These are phyloP conservation scores for Paramyrothecium roridum DNA, from an alignment of 2,329 filamentous ascomycete genomes.

Conservation along the genomic window DNA sequence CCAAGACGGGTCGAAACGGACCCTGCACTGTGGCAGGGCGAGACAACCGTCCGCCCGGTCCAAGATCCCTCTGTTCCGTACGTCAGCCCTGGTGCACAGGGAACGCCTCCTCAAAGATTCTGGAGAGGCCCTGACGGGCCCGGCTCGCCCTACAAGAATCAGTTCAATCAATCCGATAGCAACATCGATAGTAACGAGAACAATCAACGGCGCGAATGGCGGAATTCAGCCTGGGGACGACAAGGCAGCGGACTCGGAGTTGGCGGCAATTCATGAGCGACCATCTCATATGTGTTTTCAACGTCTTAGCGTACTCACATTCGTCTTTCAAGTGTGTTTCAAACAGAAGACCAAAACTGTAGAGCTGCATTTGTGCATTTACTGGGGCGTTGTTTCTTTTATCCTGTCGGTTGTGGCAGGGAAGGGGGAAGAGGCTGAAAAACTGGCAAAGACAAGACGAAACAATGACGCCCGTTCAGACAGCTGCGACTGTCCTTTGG, in stretches of 20 bases:
- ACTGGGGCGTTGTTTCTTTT: neutral
- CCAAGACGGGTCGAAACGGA: slow-evolving; percentile 80
- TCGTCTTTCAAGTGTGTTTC: slow-evolving; percentile 1
- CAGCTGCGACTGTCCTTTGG: too few relatives aligned
- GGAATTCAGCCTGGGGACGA: slow-evolving; percentile 53
- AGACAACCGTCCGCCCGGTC: slow-evolving; percentile 79
- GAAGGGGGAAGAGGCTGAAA: neutral
- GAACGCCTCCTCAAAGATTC: slow-evolving; percentile 44
- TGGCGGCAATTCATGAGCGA: slow-evolving; percentile 35
- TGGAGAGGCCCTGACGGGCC: slow-evolving; percentile 44
- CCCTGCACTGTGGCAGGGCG: slow-evolving; percentile 76
- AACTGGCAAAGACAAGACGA: neutral
- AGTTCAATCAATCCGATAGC: slow-evolving; percentile 42
- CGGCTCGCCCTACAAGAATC: slow-evolving; percentile 38
- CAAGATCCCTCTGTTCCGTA: slow-evolving; percentile 51
- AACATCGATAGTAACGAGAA: slow-evolving; percentile 36
- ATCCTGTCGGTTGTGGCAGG: neutral
- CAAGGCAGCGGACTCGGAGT: slow-evolving; percentile 49
- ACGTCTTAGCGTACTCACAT: slow-evolving; percentile 1
- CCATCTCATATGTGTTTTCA: slow-evolving; percentile 10
- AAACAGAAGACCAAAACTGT: slow-evolving; percentile 4
- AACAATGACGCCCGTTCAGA: neutral
- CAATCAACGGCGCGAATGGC: slow-evolving; percentile 51
- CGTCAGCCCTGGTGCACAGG: slow-evolving; percentile 32
- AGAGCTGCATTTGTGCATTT: neutral